Evolutionary conservation across 371 early-diverging fungal genomes (phyloP).

Genomic region (Mortierella sp.): DNA sequence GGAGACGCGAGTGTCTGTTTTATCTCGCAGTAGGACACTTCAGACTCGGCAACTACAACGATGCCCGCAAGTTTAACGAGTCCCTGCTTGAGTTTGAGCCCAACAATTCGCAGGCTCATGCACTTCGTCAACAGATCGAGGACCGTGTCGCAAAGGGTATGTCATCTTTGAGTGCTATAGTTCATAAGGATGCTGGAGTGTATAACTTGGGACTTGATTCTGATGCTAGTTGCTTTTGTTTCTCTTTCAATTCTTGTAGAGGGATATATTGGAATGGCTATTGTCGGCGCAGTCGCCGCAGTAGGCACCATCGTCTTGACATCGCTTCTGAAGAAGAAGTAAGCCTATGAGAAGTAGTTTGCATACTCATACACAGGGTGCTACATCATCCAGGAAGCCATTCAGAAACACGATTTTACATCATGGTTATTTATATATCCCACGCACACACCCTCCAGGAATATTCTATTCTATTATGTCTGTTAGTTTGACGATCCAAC

Average conservation of each 20-base stretch:
- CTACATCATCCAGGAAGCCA: too few relatives aligned
- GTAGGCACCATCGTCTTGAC: conserved; percentile 63
- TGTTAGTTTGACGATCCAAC: too few relatives aligned
- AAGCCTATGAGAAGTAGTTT: neutral
- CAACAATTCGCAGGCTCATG: conserved; percentile 82
- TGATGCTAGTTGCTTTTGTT: conserved; percentile 5
- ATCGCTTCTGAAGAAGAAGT: conserved; percentile 46
- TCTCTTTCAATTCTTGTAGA: conserved; percentile 61
- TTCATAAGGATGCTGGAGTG: too few relatives aligned
- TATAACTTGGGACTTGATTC: neutral
- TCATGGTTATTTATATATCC: too few relatives aligned
- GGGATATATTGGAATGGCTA: conserved; percentile 90
- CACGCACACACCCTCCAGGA: too few relatives aligned
- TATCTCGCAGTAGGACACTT: conserved; percentile 93
- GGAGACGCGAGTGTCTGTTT: conserved; percentile 94
- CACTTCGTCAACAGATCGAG: conserved; percentile 83
- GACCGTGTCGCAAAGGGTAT: conserved; percentile 84
- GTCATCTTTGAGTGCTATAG: conserved; percentile 1
- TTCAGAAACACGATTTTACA: too few relatives aligned
- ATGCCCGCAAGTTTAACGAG: conserved; percentile 83
- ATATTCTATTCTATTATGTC: too few relatives aligned
- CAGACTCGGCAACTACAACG: conserved; percentile 86
- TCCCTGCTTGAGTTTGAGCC: conserved; percentile 87
- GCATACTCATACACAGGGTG: too few relatives aligned
- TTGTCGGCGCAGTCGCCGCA: conserved; percentile 86